A percentile compares a stretch with the other conserved stretches of the same genome.
Conservation (phyloP, 2,329 filamentous ascomycete genomes). For the Sclerotinia borealis region DNA sequence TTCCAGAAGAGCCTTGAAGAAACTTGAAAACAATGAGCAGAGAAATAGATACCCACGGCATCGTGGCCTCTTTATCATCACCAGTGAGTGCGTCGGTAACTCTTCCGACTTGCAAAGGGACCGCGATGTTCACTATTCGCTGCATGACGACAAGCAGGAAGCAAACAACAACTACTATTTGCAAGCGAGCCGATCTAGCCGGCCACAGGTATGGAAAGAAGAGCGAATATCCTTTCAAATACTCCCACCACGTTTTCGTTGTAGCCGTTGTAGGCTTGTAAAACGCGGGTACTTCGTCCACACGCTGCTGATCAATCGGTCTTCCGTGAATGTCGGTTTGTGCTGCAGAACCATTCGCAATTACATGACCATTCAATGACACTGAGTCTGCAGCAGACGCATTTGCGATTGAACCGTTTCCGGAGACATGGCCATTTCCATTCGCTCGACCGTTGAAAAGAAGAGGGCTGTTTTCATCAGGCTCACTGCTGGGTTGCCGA, state of each 20-base stretch:
- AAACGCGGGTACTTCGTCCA: conserved; percentile 67
- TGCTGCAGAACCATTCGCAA: conserved; percentile 12
- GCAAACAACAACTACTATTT: conserved; percentile 75
- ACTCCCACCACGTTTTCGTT: conserved; percentile 92
- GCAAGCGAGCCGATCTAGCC: conserved; percentile 66
- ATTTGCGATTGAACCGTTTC: conserved; percentile 37
- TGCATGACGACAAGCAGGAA: conserved; percentile 75
- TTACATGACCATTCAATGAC: conserved; percentile 28
- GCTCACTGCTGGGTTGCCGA: conserved; percentile 12
- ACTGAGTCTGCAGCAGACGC: conserved; percentile 12
- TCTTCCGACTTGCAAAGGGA: conserved; percentile 72
- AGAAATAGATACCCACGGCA: conserved; percentile 69
- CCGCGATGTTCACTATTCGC: conserved; percentile 77
- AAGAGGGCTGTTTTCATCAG: conserved; percentile 57
- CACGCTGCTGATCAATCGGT: conserved; percentile 35
- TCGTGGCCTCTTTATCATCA: conserved; percentile 37
- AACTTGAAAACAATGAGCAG: conserved; percentile 74
- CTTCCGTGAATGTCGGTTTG: conserved; percentile 42
- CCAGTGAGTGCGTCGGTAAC: conserved; percentile 70
- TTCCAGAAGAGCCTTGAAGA: conserved; percentile 81
- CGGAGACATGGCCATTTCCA: conserved; percentile 28
- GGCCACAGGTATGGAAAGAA: conserved; percentile 99
- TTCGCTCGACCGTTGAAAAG: conserved; percentile 41
- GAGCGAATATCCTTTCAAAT: conserved; percentile 81
- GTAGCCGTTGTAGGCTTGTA: conserved; percentile 83